Evolutionary conservation across 148 eudicot genomes (phyloP).

Genomic region (Silene uniflora): DNA sequence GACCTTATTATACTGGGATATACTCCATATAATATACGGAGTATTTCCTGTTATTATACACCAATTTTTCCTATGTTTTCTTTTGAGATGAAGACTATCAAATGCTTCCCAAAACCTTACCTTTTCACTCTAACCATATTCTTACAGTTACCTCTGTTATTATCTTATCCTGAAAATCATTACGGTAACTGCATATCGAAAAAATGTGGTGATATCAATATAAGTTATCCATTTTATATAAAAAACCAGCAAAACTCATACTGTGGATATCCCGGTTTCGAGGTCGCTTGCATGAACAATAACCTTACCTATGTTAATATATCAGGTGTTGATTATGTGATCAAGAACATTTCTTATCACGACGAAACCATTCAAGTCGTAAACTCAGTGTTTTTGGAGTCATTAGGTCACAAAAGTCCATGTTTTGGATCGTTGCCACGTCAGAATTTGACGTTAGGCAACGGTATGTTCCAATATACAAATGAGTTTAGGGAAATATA

Average conservation of each 20-base stretch:
- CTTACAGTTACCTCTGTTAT: background rate
- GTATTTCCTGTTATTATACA: background rate
- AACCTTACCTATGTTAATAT: background rate
- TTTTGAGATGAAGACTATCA: background rate
- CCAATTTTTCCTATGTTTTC: background rate
- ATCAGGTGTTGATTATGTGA: constrained; percentile 7
- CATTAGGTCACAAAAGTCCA: background rate
- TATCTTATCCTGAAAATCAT: constrained; percentile 4
- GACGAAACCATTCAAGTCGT: background rate
- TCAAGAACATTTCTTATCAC: constrained; percentile 9
- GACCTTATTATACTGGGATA: background rate
- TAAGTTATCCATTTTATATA: constrained; percentile 3
- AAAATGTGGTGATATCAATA: constrained; percentile 5
- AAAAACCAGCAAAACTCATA: background rate
- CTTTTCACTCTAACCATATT: background rate
- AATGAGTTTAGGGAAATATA: constrained; percentile 1
- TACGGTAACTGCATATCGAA: background rate
- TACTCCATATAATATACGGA: no score
- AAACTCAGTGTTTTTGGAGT: constrained; percentile 18
- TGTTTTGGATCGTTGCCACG: constrained; percentile 24
- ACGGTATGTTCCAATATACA: background rate
- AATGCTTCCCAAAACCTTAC: background rate
- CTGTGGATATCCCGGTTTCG: constrained; percentile 10
- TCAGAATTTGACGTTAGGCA: constrained; percentile 25
- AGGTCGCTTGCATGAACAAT: constrained; percentile 2